Conservation (phyloP, 345 rosid species). For the Dipteronia sinensis region DNA sequence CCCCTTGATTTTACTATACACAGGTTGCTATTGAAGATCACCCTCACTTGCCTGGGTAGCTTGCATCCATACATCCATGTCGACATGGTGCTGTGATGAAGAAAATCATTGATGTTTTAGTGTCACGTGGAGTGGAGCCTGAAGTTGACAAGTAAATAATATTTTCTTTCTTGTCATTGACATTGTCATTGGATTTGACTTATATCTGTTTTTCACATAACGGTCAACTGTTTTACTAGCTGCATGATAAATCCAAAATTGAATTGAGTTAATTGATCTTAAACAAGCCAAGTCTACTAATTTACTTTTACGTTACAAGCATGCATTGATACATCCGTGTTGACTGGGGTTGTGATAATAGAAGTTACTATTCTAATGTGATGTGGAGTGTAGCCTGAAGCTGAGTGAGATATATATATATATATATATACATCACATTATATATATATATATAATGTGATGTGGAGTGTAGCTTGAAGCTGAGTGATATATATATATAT, state of each 20-base stretch:
- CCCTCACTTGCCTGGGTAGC: constrained; percentile 97
- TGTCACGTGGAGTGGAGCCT: constrained; percentile 98
- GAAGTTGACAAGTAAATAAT: constrained; percentile 89
- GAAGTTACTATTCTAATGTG: constrained; percentile 82
- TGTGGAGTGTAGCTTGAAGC: too few relatives aligned
- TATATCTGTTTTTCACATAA: background rate
- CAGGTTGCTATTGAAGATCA: constrained; percentile 99
- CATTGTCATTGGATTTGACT: background rate
- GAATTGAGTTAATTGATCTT: background rate
- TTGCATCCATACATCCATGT: constrained; percentile 99
- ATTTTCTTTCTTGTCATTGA: background rate
- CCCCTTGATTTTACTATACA: background rate
- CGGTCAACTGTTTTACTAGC: background rate
- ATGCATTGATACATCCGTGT: constrained; percentile 89
- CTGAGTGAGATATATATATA: too few relatives aligned
- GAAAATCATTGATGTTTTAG: constrained; percentile 91
- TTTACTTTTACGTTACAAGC: constrained; percentile 33
- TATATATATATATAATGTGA: too few relatives aligned
- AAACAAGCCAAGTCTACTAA: background rate
- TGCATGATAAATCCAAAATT: background rate
- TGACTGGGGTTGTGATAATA: constrained; percentile 89
- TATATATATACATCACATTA: too few relatives aligned
- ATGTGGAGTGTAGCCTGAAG: constrained; percentile 90
- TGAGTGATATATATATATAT: too few relatives aligned
- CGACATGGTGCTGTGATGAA: constrained; percentile 99